Evolutionary conservation across 257 asterid species (phyloP).

Genomic region (Lycium ferocissimum): DNA sequence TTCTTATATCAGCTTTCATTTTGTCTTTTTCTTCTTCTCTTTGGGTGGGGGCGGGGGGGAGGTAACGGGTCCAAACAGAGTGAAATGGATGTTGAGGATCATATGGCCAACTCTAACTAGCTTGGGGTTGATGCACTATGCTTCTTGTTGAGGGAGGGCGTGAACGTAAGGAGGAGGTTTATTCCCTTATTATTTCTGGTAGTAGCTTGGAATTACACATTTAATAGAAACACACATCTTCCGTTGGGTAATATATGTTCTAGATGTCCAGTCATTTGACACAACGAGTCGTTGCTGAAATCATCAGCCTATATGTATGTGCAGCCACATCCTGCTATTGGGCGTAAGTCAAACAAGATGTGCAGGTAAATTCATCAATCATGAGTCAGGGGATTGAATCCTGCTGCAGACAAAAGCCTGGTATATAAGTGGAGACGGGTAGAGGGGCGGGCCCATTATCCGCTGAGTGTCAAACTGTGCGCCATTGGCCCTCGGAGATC

Average conservation of each 20-base stretch:
- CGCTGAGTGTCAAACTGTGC: neutral
- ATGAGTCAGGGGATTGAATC: neutral
- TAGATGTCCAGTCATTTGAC: neutral
- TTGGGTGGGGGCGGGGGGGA: neutral
- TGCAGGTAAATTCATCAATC: slow-evolving; percentile 19
- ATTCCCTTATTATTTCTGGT: neutral
- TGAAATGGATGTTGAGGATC: neutral
- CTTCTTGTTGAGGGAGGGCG: neutral
- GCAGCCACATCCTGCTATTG: neutral
- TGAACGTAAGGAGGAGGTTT: neutral
- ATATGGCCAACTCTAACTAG: slow-evolving; percentile 2
- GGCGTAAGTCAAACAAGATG: neutral
- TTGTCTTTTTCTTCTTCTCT: neutral
- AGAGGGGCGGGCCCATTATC: neutral
- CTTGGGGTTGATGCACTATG: slow-evolving; percentile 15
- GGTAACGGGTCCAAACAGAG: neutral
- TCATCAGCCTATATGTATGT: neutral
- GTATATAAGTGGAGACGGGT: neutral
- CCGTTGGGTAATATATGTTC: neutral
- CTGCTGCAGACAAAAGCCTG: neutral
- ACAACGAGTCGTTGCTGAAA: neutral
- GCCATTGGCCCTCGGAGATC: neutral
- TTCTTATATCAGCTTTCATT: neutral
- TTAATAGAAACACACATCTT: neutral
- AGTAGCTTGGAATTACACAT: neutral